A percentile compares a stretch with the other conserved stretches of the same genome.
Conservation (phyloP, 139 green algal species). For the Pleodorina starrii region DNA sequence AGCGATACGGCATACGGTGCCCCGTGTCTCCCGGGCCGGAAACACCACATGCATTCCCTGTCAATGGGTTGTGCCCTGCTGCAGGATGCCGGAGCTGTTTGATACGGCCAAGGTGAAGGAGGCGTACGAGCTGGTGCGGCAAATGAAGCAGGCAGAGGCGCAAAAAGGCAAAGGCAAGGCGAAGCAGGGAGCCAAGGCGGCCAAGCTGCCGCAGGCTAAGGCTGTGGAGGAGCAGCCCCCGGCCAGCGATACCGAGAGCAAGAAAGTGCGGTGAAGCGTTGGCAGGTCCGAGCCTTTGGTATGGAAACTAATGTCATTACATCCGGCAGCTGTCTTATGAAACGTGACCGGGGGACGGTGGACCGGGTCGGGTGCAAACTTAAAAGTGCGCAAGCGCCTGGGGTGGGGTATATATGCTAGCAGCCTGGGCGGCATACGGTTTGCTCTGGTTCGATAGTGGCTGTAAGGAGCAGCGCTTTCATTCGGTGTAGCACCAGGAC, state of each 20-base stretch:
- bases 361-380: too few relatives aligned
- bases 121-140: neutral
- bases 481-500: too few relatives aligned
- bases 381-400: too few relatives aligned
- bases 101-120: constrained; percentile 24
- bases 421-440: too few relatives aligned
- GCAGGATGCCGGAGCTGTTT: constrained; percentile 48
- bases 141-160: constrained; percentile 29
- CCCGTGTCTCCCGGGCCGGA: too few relatives aligned
- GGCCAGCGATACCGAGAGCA: neutral
- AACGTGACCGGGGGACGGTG: too few relatives aligned
- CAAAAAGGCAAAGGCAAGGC: neutral
- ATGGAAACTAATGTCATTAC: too few relatives aligned
- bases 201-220: neutral
- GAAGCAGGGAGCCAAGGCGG: neutral
- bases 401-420: too few relatives aligned
- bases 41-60: neutral
- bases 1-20: neutral
- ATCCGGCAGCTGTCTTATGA: too few relatives aligned
- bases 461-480: too few relatives aligned
- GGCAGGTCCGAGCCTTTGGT: too few relatives aligned
- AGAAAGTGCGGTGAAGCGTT: neutral
- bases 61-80: neutral
- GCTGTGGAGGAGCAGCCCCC: neutral
- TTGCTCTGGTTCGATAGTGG: too few relatives aligned